phyloP scores from a whole-genome alignment of 2,329 filamentous ascomycete species.

The Coniella lustricola region DNA sequence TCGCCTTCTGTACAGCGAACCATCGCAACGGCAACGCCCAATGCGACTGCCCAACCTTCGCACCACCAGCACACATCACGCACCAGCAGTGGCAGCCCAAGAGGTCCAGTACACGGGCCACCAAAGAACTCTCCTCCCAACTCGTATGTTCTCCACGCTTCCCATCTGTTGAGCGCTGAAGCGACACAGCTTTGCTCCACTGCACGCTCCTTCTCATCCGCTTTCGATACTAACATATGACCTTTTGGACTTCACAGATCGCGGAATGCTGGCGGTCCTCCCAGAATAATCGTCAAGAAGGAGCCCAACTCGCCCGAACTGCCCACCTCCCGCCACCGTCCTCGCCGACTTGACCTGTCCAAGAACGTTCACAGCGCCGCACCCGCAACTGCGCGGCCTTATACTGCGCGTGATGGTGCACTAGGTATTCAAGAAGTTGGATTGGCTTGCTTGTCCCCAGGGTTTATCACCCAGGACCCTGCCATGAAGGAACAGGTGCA shows the following conservation, averaged over 20 bases:
- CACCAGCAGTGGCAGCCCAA: constrained; percentile 50
- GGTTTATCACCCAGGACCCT: constrained; percentile 95
- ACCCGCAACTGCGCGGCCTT: constrained; percentile 59
- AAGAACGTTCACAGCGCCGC: constrained; percentile 46
- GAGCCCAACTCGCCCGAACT: constrained; percentile 59
- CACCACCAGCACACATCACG: constrained; percentile 28
- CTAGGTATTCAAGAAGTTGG: constrained; percentile 87
- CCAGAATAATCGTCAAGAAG: constrained; percentile 93
- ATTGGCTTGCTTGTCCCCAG: constrained; percentile 87
- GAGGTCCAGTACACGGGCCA: constrained; percentile 28
- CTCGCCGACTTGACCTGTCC: constrained; percentile 71
- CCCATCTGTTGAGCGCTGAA: neutral
- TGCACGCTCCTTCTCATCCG: constrained; percentile 15
- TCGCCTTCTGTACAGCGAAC: constrained; percentile 42
- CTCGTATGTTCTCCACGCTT: constrained; percentile 42
- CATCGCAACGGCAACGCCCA: constrained; percentile 34
- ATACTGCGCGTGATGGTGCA: constrained; percentile 67
- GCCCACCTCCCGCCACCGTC: constrained; percentile 64
- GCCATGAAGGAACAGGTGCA: constrained; percentile 93
- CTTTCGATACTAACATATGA: constrained; percentile 10
- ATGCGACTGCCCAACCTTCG: constrained; percentile 27
- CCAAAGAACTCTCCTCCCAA: constrained; percentile 51
- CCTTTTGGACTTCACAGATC: constrained; percentile 29
- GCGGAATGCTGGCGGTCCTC: constrained; percentile 48
- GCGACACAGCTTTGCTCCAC: constrained; percentile 9